phyloP scores from a whole-genome alignment of 352 stramenopile species.

The Phytophthora nicotianae region DNA sequence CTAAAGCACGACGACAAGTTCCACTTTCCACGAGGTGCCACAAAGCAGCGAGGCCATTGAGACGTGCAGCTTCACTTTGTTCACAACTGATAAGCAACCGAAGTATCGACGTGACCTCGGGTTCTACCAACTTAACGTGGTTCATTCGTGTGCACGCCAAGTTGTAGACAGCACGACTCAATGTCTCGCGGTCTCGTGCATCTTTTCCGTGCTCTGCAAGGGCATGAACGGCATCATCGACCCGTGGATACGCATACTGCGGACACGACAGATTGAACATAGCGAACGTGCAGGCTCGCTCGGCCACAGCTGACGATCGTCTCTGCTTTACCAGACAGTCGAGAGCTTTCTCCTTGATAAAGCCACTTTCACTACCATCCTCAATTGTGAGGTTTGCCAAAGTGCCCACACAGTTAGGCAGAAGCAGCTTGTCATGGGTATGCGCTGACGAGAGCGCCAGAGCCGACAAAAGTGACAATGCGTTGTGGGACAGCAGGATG shows the following conservation, averaged over 20 bases:
- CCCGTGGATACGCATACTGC: constrained; percentile 64
- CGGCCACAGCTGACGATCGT: constrained; percentile 39
- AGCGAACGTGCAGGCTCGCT: constrained; percentile 52
- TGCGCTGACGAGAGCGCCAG: constrained; percentile 35
- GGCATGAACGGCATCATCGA: constrained; percentile 67
- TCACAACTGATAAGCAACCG: constrained; percentile 34
- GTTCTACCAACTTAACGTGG: constrained; percentile 67
- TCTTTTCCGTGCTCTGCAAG: constrained; percentile 59
- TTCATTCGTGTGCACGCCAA: constrained; percentile 66
- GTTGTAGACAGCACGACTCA: constrained; percentile 74
- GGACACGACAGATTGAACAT: constrained; percentile 77
- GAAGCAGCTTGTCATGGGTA: constrained; percentile 32
- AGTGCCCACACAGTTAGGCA: constrained; percentile 54
- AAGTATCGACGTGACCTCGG: constrained; percentile 49
- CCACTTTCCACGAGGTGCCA: constrained; percentile 64
- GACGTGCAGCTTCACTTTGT: constrained; percentile 36
- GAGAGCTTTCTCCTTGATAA: constrained; percentile 79
- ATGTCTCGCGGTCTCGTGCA: constrained; percentile 42
- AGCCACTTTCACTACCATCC: constrained; percentile 61
- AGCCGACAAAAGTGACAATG: constrained; percentile 45
- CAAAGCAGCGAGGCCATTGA: constrained; percentile 55
- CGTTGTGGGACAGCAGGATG: constrained; percentile 60
- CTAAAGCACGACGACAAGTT: constrained; percentile 51
- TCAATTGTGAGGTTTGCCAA: constrained; percentile 82
- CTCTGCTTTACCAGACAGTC: constrained; percentile 63